Conservation (phyloP, 805 yeast genomes). For the Candida tallmaniae region DNA sequence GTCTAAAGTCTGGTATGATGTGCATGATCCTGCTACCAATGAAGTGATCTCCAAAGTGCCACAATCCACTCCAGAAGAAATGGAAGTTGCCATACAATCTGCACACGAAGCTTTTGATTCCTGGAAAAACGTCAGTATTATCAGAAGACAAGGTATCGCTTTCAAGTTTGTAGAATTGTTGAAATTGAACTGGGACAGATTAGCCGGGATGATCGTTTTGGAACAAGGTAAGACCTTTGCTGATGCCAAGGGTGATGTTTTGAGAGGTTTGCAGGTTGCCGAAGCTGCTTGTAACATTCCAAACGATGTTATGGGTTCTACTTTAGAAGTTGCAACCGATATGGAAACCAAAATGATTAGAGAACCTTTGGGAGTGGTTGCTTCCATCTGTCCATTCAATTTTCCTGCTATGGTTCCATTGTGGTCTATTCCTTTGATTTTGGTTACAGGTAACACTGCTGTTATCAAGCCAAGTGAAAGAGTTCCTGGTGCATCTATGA, state of each 20-base stretch:
- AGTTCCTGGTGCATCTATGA: slow-evolving; percentile 78
- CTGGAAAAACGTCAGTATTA: slow-evolving; percentile 54
- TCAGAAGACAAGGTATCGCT: slow-evolving; percentile 67
- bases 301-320: slow-evolving; percentile 57
- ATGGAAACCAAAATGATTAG: slow-evolving; percentile 78
- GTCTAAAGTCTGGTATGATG: slow-evolving; percentile 57
- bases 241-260: slow-evolving; percentile 70
- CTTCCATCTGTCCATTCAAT: slow-evolving; percentile 76
- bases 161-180: slow-evolving; percentile 65
- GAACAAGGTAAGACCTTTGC: slow-evolving; percentile 66
- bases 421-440: slow-evolving; percentile 59
- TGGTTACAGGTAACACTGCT: slow-evolving; percentile 70
- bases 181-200: slow-evolving; percentile 60
- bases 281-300: slow-evolving; percentile 69
- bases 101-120: slow-evolving; percentile 58
- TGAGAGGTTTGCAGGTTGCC: slow-evolving; percentile 74
- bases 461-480: slow-evolving; percentile 62
- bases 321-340: slow-evolving; percentile 63
- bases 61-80: slow-evolving; percentile 62
- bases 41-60: slow-evolving; percentile 64
- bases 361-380: slow-evolving; percentile 72
- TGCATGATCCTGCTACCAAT: slow-evolving; percentile 75
- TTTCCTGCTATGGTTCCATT: slow-evolving; percentile 83
- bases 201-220: slow-evolving; percentile 52
- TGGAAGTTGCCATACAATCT: slow-evolving; percentile 59